Conservation (phyloP, 176 grass and related monocot genomes). For the Cymbopogon citratus region DNA sequence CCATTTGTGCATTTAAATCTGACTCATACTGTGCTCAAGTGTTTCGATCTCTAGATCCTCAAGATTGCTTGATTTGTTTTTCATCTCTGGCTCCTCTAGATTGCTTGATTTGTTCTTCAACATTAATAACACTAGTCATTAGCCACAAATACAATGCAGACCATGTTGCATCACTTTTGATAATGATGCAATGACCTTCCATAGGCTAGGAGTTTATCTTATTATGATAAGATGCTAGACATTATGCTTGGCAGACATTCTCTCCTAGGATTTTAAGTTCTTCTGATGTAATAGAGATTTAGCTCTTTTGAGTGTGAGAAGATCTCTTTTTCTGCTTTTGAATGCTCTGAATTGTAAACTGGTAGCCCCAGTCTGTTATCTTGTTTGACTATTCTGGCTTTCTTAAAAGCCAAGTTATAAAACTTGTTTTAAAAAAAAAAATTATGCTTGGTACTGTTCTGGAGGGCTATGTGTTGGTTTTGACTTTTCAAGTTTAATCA, state of each 20-base stretch:
- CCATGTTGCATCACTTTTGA: neutral
- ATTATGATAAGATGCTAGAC: neutral
- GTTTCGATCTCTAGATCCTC: neutral
- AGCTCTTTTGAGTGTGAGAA: too few relatives aligned
- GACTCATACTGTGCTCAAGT: neutral
- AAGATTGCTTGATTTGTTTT: neutral
- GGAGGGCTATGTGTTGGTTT: neutral
- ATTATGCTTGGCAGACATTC: neutral
- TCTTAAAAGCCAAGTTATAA: too few relatives aligned
- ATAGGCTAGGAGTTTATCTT: neutral
- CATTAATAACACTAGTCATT: neutral
- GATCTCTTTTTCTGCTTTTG: too few relatives aligned
- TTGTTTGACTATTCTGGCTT: too few relatives aligned
- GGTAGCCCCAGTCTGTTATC: too few relatives aligned
- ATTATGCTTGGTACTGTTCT: neutral
- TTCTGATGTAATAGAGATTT: too few relatives aligned
- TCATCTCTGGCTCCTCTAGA: neutral
- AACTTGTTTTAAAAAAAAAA: too few relatives aligned
- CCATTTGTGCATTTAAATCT: constrained; percentile 10
- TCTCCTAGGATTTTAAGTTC: too few relatives aligned
- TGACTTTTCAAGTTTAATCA: neutral
- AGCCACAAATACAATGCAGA: neutral
- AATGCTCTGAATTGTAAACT: too few relatives aligned
- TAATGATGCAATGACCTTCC: neutral
- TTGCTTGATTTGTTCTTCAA: neutral